Base-by-base conservation (phyloP, 345 rosid genomes). In the Balakata baccata region DNA sequence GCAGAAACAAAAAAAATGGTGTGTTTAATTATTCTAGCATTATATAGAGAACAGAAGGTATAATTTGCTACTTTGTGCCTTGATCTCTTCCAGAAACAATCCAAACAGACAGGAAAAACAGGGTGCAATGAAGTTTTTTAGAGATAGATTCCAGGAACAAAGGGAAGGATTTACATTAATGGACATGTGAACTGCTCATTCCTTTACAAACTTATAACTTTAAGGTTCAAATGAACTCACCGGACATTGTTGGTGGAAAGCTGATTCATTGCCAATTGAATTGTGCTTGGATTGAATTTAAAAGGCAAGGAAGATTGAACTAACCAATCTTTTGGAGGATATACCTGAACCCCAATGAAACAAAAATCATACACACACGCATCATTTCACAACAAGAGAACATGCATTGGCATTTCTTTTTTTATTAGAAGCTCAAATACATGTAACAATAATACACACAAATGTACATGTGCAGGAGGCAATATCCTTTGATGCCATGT, bases 301-400 rank as follows among this genome's bases (percentile, higher is more conserved):
- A 87, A 81, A 67, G 97, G 98, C 78, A 94, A 81, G 45, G 89
- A 88, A 68, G 92, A 81, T 51, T 89, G 89, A 39, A 88, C 93
- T 34, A 94, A 81, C 98, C 97, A 94, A 80, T 92, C 95, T 82
- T 77, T 82, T 13, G 90, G 71, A 57, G 97, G 92, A 78, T 85
- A 94, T 37, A 78, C 51, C 98, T 92, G 87, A 68, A 71, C 7
- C 52, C 52, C 20, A 63, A 18, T 62, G 68, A 74, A 75, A 29
- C 59, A 54, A 0, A 57, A 23, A 38, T 41, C 2, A 41, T 1
- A 29, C 34, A 29, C 34, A 29, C 34, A 29, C 1, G 34, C 34
- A 29, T 29, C 49, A 2, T 62, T 3, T 39, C 23, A 64, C 25
- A 64, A 39, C 14, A 64, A 39, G 67, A 64, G 49, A 62, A 60